Percentiles rank a stretch among this genome's conserved stretches.
Conservation (phyloP, 352 stramenopile genomes). For the Pythium biforme region DNA sequence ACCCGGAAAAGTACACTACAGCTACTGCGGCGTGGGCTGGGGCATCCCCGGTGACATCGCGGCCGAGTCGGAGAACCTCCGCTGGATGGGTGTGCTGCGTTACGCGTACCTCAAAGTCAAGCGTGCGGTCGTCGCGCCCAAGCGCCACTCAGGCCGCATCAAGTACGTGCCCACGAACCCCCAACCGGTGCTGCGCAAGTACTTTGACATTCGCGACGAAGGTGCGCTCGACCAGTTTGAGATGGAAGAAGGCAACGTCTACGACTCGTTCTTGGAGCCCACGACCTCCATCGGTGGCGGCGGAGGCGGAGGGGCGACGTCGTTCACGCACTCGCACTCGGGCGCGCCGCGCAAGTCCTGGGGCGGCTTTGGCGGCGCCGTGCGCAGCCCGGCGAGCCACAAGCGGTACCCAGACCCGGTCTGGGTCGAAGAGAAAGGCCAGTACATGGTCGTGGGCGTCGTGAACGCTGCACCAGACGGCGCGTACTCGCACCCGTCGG, state of each 20-base stretch:
- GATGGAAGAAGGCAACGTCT: slow-evolving; percentile 78
- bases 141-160: slow-evolving; percentile 64
- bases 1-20: slow-evolving; percentile 69
- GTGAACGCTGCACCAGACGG: slow-evolving; percentile 74
- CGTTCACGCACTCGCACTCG: slow-evolving; percentile 22
- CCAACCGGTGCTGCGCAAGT: slow-evolving; percentile 55
- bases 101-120: slow-evolving; percentile 83
- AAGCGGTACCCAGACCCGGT: slow-evolving; percentile 56
- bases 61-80: slow-evolving; percentile 73
- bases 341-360: slow-evolving; percentile 60
- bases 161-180: slow-evolving; percentile 68
- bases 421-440: slow-evolving; percentile 65
- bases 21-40: slow-evolving; percentile 81
- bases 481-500: slow-evolving; percentile 70
- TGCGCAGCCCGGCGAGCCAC: slow-evolving; percentile 60
- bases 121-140: slow-evolving; percentile 51
- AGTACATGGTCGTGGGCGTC: slow-evolving; percentile 67
- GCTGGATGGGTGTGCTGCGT: slow-evolving; percentile 71
- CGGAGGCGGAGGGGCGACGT: slow-evolving; percentile 33
- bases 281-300: neutral
- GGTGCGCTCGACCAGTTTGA: slow-evolving; percentile 82
- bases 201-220: slow-evolving; percentile 75
- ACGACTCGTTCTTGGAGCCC: slow-evolving; percentile 38
- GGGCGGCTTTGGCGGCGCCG: slow-evolving; percentile 46
- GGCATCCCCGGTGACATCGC: slow-evolving; percentile 74